These are phyloP conservation scores for Oryza coarctata DNA, from an alignment of 176 grass and related monocot species.

Conservation along the genomic window DNA sequence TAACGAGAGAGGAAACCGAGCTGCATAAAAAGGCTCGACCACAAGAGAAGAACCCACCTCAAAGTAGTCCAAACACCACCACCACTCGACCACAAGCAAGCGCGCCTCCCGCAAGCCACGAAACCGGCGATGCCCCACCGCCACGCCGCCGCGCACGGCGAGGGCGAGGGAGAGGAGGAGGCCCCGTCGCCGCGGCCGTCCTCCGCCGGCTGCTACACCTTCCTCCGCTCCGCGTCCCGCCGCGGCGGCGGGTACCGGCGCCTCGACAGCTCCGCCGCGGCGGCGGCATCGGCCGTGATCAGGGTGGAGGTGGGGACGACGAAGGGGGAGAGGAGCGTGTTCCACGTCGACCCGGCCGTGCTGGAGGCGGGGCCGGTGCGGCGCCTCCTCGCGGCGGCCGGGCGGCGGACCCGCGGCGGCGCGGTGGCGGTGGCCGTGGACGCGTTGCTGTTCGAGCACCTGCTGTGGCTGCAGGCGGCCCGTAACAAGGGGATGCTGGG, in stretches of 20 bases:
- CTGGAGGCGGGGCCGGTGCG: constrained; percentile 59
- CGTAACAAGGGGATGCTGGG: background rate
- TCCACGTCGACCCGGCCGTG: constrained; percentile 59
- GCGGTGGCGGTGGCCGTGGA: constrained; percentile 49
- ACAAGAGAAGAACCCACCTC: background rate
- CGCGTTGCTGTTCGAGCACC: constrained; percentile 71
- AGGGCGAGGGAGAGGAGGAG: background rate
- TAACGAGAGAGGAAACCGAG: too few species aligned
- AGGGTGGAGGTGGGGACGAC: constrained; percentile 71
- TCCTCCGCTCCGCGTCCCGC: constrained; percentile 47
- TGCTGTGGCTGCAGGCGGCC: constrained; percentile 55
- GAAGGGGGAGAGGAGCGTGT: constrained; percentile 49
- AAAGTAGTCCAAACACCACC: background rate
- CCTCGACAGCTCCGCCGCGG: constrained; percentile 4
- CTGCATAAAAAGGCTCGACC: background rate
- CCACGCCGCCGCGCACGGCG: background rate
- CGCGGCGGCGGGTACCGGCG: constrained; percentile 47
- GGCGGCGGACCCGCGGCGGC: constrained; percentile 21
- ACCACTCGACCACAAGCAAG: background rate
- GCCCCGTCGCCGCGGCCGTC: constrained; percentile 30
- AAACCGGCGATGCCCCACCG: constrained; percentile 26
- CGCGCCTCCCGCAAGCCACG: background rate
- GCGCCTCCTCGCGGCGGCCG: constrained; percentile 47
- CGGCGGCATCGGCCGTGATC: constrained; percentile 15
- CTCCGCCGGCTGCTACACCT: constrained; percentile 54